Evolutionary conservation across 805 yeast species (phyloP).

Genomic region (Vanderwaltozyma verrucispora): DNA sequence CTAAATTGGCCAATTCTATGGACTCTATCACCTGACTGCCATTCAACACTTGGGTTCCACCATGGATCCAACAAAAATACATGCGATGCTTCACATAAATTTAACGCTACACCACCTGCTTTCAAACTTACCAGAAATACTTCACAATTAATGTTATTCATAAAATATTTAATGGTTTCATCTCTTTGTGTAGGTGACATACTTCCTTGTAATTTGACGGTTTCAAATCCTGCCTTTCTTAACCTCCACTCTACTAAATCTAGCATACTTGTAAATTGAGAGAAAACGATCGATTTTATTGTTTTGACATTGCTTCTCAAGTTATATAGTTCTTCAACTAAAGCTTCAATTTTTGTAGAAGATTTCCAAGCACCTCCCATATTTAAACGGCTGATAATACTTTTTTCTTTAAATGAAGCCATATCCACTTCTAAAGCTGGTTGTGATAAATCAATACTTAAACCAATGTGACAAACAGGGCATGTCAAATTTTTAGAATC

Average conservation of each 20-base stretch:
- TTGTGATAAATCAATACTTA: slow-evolving; percentile 81
- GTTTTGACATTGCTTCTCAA: slow-evolving; percentile 80
- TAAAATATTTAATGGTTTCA: slow-evolving; percentile 78
- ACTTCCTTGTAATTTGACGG: slow-evolving; percentile 90
- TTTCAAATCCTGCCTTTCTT: slow-evolving; percentile 87
- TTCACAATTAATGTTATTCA: slow-evolving; percentile 88
- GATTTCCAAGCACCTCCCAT: slow-evolving; percentile 87
- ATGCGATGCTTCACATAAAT: slow-evolving; percentile 93
- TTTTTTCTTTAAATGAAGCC: slow-evolving; percentile 42
- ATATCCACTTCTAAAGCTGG: slow-evolving; percentile 64
- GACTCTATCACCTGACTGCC: slow-evolving; percentile 97
- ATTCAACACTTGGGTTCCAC: slow-evolving; percentile 99
- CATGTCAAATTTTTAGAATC: slow-evolving; percentile 61
- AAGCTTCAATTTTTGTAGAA: slow-evolving; percentile 92
- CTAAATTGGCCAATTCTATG: slow-evolving; percentile 95
- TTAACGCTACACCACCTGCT: slow-evolving; percentile 98
- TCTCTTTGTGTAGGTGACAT: slow-evolving; percentile 97
- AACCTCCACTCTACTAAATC: slow-evolving; percentile 95
- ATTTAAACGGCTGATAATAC: slow-evolving; percentile 79
- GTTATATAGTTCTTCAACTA: slow-evolving; percentile 85
- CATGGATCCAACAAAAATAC: slow-evolving; percentile 95
- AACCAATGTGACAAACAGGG: slow-evolving; percentile 92
- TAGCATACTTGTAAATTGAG: slow-evolving; percentile 94
- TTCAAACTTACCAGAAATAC: slow-evolving; percentile 89
- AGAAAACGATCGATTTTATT: slow-evolving; percentile 90